Percentiles rank a stretch among this genome's conserved stretches.
Evolutionary conservation across 768 basidiomycete species (phyloP).

Genomic region (Tubosaeta sp.): DNA sequence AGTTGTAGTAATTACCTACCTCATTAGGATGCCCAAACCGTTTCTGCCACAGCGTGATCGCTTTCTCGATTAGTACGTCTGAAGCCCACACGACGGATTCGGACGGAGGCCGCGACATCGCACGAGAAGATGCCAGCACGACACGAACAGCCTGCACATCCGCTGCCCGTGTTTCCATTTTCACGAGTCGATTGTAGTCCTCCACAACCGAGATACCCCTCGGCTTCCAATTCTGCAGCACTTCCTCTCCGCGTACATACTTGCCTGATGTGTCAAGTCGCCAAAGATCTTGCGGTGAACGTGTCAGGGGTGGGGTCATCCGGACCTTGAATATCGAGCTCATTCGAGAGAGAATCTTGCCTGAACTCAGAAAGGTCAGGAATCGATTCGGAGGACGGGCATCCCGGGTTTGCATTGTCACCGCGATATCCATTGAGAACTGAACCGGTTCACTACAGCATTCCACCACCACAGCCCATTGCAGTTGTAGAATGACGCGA

Average conservation of each 20-base stretch:
- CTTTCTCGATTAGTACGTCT: slow-evolving; percentile 59
- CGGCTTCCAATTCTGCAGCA: slow-evolving; percentile 77
- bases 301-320: slow-evolving; percentile 78
- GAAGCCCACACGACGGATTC: slow-evolving; percentile 61
- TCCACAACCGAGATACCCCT: slow-evolving; percentile 86
- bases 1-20: slow-evolving; percentile 41
- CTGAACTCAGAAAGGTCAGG: slow-evolving; percentile 70
- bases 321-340: slow-evolving; percentile 82
- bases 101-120: slow-evolving; percentile 40
- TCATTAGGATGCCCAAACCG: slow-evolving; percentile 72
- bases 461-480: slow-evolving; percentile 78
- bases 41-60: slow-evolving; percentile 79
- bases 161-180: slow-evolving; percentile 69
- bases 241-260: slow-evolving; percentile 91
- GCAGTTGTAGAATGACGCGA: slow-evolving; percentile 72
- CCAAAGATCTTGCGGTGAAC: slow-evolving; percentile 89
- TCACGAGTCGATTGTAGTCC: slow-evolving; percentile 72
- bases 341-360: slow-evolving; percentile 71
- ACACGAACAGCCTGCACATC: slow-evolving; percentile 89
- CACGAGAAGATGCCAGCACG: slow-evolving; percentile 55
- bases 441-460: slow-evolving; percentile 81
- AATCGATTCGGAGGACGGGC: slow-evolving; percentile 79
- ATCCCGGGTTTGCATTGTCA: slow-evolving; percentile 81
- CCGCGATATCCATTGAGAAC: slow-evolving; percentile 83
- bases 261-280: slow-evolving; percentile 91